A percentile compares a stretch with the other conserved stretches of the same genome.
Conservation (phyloP, 2,329 filamentous ascomycete genomes). For the Colletotrichum sp. region DNA sequence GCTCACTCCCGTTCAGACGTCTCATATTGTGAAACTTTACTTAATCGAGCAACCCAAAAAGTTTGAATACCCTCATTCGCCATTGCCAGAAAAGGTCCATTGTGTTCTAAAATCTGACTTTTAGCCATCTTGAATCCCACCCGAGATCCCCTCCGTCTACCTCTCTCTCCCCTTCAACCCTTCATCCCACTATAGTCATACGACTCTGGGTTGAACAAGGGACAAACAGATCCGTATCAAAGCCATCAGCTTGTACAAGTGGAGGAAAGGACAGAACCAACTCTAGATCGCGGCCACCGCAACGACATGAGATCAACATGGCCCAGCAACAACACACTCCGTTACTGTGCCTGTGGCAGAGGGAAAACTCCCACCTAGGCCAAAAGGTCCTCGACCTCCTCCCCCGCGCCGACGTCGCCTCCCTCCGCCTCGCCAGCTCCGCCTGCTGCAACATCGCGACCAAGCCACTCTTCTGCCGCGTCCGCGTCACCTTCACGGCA, state of each 20-base stretch:
- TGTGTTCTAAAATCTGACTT: not conserved
- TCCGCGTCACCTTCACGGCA: conserved; percentile 73
- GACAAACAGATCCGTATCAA: not conserved
- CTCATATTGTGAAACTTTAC: not conserved
- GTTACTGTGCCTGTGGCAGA: conserved; percentile 63
- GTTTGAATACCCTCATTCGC: not conserved
- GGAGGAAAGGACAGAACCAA: not conserved
- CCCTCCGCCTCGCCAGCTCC: conserved; percentile 70
- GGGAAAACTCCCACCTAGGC: conserved; percentile 47
- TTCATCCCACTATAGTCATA: not conserved
- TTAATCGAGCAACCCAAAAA: not conserved
- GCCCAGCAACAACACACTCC: conserved; percentile 43
- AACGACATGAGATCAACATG: conserved; percentile 59
- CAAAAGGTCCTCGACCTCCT: conserved; percentile 56
- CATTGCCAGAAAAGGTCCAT: not conserved
- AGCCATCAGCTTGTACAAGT: not conserved
- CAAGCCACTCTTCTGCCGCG: conserved; percentile 71
- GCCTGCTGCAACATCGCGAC: conserved; percentile 75
- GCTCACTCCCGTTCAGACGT: not conserved
- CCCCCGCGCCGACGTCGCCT: conserved; percentile 57
- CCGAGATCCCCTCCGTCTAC: not conserved
- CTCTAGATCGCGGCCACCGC: not conserved
- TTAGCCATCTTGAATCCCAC: not conserved
- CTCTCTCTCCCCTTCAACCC: not conserved
- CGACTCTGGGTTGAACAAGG: not conserved